Conservation (phyloP, 208 protist species). For the Plasmodiophora brassicae region DNA sequence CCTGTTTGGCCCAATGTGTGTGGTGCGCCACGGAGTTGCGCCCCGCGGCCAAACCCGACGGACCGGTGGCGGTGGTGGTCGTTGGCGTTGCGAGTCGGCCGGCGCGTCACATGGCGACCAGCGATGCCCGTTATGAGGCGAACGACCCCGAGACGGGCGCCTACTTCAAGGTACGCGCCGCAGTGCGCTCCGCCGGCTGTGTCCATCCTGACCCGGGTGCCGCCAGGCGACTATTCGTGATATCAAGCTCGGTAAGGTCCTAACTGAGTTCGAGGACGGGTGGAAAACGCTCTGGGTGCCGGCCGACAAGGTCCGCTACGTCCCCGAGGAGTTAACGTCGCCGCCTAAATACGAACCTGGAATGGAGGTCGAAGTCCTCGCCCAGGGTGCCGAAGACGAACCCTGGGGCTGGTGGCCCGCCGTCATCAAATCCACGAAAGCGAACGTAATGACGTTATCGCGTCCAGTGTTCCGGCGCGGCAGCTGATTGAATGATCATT, state of each 20-base stretch:
- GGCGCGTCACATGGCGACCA: too few relatives aligned
- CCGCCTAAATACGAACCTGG: neutral
- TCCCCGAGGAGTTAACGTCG: neutral
- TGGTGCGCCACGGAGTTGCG: too few relatives aligned
- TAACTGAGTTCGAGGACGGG: neutral
- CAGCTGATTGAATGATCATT: neutral
- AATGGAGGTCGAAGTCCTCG: neutral
- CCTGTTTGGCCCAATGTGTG: too few relatives aligned
- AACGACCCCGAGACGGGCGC: neutral
- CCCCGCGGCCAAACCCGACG: too few relatives aligned
- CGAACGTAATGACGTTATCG: neutral
- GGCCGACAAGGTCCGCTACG: neutral
- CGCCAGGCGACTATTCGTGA: neutral
- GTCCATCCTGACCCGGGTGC: neutral
- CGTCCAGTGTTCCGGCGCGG: neutral
- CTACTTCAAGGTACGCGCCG: neutral
- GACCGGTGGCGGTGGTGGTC: too few relatives aligned
- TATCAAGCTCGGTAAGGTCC: constrained; percentile 16
- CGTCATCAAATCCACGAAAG: neutral
- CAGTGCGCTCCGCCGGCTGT: neutral
- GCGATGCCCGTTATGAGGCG: neutral
- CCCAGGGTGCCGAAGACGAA: neutral
- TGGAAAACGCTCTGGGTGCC: neutral
- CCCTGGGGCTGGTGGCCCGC: neutral
- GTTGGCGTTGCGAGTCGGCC: too few relatives aligned